Conservation (phyloP, 1,284 basidiomycete genomes). For the Tilletia indica region DNA sequence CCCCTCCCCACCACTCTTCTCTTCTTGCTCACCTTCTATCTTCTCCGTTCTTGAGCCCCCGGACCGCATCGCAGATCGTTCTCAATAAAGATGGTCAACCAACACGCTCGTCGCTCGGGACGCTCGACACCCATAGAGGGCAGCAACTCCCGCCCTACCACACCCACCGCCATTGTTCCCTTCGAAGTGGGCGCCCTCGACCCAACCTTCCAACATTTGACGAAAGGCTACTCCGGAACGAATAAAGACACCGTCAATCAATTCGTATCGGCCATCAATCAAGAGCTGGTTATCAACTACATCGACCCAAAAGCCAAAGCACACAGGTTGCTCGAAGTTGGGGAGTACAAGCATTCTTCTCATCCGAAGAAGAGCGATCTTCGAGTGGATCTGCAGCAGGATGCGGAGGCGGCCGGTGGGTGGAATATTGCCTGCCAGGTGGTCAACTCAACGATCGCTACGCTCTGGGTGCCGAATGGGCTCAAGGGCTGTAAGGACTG, state of each 20-base stretch:
- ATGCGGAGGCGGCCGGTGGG: not conserved
- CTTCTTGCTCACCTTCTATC: no score
- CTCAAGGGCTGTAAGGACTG: not conserved
- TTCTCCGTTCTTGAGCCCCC: no score
- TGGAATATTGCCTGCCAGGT: constrained; percentile 8
- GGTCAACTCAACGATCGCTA: constrained; percentile 5
- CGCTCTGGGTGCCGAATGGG: not conserved
- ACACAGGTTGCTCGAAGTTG: not conserved
- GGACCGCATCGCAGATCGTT: no score
- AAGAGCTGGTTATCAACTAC: not conserved
- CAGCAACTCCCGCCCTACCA: not conserved
- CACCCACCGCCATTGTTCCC: not conserved
- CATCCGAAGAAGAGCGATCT: not conserved
- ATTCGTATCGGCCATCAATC: not conserved
- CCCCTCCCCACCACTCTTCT: no score
- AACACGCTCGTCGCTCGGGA: no score
- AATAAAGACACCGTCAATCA: not conserved
- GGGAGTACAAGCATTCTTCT: not conserved
- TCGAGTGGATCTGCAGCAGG: constrained; percentile 5
- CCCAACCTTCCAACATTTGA: not conserved
- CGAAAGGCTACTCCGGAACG: not conserved
- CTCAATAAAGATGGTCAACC: no score
- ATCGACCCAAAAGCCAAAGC: not conserved
- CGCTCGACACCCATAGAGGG: no score
- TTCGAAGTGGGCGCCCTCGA: not conserved